phyloP scores from a whole-genome alignment of 441 rosid species.

The Euphorbia schlechtendalii region DNA sequence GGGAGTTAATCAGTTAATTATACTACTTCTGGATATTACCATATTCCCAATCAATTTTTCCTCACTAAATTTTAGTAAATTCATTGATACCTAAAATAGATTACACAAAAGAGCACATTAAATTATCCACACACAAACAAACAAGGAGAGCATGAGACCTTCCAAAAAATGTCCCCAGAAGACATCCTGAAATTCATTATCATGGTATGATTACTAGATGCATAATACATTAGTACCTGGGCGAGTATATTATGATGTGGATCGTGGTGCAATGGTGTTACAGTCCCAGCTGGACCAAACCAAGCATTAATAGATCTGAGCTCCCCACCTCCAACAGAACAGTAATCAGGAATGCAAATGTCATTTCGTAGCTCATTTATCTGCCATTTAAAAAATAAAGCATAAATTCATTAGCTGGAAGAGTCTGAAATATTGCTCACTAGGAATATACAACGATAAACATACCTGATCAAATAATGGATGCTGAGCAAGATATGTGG shows the following conservation, averaged over 20 bases:
- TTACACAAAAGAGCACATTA: neutral
- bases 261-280: constrained; percentile 95
- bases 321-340: constrained; percentile 87
- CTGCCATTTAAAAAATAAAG: constrained; percentile 34
- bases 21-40: neutral
- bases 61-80: neutral
- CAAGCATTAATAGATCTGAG: constrained; percentile 84
- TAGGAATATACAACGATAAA: constrained; percentile 9
- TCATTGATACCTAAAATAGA: neutral
- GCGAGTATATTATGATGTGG: constrained; percentile 96
- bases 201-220: neutral
- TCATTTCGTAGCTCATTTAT: constrained; percentile 76
- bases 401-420: constrained; percentile 1
- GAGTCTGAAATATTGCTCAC: neutral
- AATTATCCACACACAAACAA: neutral
- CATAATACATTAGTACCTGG: constrained; percentile 43
- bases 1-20: neutral
- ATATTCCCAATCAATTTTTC: neutral
- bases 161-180: too few relatives aligned
- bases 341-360: constrained; percentile 85
- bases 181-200: neutral
- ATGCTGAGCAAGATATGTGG: constrained; percentile 94
- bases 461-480: constrained; percentile 90
- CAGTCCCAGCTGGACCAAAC: constrained; percentile 95
- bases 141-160: too few relatives aligned